phyloP scores from a whole-genome alignment of 2,329 filamentous ascomycete genomes.

The Penicillium glabrum region DNA sequence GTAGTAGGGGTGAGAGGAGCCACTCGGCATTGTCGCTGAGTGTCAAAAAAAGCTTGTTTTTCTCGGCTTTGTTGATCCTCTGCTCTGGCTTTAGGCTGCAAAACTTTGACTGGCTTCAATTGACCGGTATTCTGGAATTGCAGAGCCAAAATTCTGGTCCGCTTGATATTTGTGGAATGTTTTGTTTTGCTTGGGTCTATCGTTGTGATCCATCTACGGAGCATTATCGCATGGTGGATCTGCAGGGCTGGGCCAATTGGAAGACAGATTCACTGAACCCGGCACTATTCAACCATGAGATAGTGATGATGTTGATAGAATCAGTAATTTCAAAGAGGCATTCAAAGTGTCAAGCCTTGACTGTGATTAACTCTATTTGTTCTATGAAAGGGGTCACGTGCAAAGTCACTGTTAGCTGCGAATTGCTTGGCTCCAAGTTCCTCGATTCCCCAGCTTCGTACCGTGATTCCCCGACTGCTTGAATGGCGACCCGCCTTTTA shows the following conservation, averaged over 20 bases:
- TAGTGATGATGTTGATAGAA: background rate
- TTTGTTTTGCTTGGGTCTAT: background rate
- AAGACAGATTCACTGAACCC: background rate
- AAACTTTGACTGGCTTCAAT: background rate
- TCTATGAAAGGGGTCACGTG: background rate
- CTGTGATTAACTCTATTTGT: background rate
- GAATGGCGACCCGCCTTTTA: conserved; percentile 12
- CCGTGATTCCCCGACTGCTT: conserved; percentile 24
- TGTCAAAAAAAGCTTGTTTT: conserved; percentile 9
- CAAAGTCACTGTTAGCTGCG: background rate
- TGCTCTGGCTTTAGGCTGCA: background rate
- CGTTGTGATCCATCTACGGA: background rate
- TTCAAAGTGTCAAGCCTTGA: background rate
- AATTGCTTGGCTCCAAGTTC: conserved; percentile 4
- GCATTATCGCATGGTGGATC: conserved; percentile 8
- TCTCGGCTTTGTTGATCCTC: background rate
- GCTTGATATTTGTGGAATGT: background rate
- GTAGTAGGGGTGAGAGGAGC: conserved; percentile 65
- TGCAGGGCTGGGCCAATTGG: conserved; percentile 7
- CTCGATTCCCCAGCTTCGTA: conserved; percentile 9
- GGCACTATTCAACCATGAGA: background rate
- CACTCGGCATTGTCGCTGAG: conserved; percentile 1
- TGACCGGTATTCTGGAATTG: background rate
- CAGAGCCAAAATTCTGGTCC: background rate
- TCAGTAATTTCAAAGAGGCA: background rate